Conservation (phyloP, 805 yeast genomes). For the Metschnikowia continentalis region DNA sequence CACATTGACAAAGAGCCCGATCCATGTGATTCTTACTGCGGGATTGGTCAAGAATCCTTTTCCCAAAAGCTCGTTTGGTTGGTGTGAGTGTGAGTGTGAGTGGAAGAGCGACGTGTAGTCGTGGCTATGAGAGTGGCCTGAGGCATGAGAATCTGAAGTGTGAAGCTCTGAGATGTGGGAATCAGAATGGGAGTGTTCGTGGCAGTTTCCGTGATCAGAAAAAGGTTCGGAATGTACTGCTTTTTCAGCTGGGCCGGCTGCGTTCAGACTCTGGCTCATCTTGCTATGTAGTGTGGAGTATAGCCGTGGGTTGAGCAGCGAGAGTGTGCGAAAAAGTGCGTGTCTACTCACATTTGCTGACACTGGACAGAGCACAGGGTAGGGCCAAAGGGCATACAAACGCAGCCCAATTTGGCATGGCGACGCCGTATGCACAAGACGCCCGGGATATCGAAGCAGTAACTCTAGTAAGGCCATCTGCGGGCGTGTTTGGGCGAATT, state of each 20-base stretch:
- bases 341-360: neutral
- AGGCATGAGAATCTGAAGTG: neutral
- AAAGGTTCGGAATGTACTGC: neutral
- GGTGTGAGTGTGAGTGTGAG: constrained; percentile 32
- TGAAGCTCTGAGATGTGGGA: too few relatives aligned
- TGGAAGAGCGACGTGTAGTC: constrained; percentile 18
- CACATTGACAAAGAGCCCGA: constrained; percentile 80
- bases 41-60: constrained; percentile 51
- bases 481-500: neutral
- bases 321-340: neutral
- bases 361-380: neutral
- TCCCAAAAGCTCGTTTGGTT: constrained; percentile 38
- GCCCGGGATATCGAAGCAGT: neutral
- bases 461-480: neutral
- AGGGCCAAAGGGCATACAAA: neutral
- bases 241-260: neutral
- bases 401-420: neutral
- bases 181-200: neutral
- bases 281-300: neutral
- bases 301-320: neutral
- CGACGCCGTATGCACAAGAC: too few relatives aligned
- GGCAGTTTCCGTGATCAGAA: constrained; percentile 3
- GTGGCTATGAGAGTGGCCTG: constrained; percentile 15
- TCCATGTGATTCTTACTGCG: constrained; percentile 89
- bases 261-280: neutral